Evolutionary conservation across 1,139 yeast species (phyloP), one percentile per base, ranked within the genome.

Genomic region (Sugiyamaella castrensis): DNA sequence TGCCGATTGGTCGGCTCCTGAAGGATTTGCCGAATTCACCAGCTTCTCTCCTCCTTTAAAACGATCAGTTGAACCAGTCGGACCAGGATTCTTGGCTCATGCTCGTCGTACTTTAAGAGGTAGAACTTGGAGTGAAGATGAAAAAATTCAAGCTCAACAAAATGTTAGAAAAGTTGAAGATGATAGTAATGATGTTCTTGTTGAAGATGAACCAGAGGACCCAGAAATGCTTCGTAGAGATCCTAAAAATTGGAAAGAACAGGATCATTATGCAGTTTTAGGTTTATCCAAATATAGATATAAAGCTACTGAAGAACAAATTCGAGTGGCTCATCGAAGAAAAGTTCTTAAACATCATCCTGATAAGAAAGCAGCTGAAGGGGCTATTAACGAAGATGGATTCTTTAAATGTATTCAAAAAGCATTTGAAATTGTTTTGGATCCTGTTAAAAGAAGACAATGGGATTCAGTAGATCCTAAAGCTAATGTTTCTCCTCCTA

Each of bases 121-220:
- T 70, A 96, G 95, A 74, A 88, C 98, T 52, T 92, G 97, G 96
- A 88, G 97, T 47, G 98, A 94, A 72, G 92, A 81, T 66, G 98
- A 92, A 74, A 84, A 86, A 69, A 75, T 89, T 61, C 95, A 91
- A 76, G 97, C 96, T 54, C 95, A 84, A 69, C 84, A 82, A 72
- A 87, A 87, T 70, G 96, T 87, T 64, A 79, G 80, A 64, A 73
- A 73, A 55, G 80, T 83, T 53, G 95, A 87, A 64, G 84, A 80
- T 58, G 73, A 76, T 60, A 77, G 74, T 60, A 89, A 82, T 56
- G 94, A 82, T 50, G 87, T 82, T 60, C 89, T 86, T 47, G 79
- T 80, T 57, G 87, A 85, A 60, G 95, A 87, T 67, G 84, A 81
- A 58, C 91, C 84, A 57, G 91, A 87, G 54, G 79, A 75, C 56